Evolutionary conservation across 352 stramenopile genomes (phyloP).

Genomic region (Pythium biforme): DNA sequence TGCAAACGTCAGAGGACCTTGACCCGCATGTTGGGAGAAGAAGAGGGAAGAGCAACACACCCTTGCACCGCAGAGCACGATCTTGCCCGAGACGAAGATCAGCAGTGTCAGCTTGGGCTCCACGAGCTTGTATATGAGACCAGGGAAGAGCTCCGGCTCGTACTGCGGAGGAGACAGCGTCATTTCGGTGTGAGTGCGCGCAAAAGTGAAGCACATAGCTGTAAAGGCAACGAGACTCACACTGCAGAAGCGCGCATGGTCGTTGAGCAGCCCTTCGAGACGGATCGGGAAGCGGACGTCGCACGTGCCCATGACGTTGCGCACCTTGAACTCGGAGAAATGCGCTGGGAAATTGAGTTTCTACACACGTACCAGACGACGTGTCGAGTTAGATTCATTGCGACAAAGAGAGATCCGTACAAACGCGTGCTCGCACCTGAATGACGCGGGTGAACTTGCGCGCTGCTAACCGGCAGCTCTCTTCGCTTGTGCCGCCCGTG

Average conservation of each 20-base stretch:
- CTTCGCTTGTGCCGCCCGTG: slow-evolving; percentile 80
- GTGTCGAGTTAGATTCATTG: background rate
- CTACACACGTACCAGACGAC: slow-evolving; percentile 25
- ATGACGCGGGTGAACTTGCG: slow-evolving; percentile 87
- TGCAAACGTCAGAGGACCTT: background rate
- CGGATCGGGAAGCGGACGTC: slow-evolving; percentile 98
- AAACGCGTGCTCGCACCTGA: slow-evolving; percentile 41
- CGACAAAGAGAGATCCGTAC: background rate
- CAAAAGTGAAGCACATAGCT: too few relatives aligned
- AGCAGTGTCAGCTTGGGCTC: slow-evolving; percentile 98
- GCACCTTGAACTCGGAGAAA: slow-evolving; percentile 91
- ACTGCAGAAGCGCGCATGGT: slow-evolving; percentile 94
- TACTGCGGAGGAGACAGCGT: slow-evolving; percentile 56
- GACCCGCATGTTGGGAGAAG: background rate
- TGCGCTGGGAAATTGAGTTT: slow-evolving; percentile 88
- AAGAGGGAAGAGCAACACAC: slow-evolving; percentile 14
- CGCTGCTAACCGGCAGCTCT: slow-evolving; percentile 77
- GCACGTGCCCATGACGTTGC: slow-evolving; percentile 98
- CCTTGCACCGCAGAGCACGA: slow-evolving; percentile 91
- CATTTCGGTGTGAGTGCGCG: background rate
- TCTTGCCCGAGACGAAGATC: slow-evolving; percentile 99
- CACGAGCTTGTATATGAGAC: slow-evolving; percentile 98
- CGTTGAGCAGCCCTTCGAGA: slow-evolving; percentile 97
- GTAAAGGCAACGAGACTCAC: slow-evolving; percentile 39
- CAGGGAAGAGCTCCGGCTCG: slow-evolving; percentile 99